These are phyloP conservation scores for Moniliella sp. DNA, from an alignment of 1,284 basidiomycete genomes.

Conservation along the genomic window DNA sequence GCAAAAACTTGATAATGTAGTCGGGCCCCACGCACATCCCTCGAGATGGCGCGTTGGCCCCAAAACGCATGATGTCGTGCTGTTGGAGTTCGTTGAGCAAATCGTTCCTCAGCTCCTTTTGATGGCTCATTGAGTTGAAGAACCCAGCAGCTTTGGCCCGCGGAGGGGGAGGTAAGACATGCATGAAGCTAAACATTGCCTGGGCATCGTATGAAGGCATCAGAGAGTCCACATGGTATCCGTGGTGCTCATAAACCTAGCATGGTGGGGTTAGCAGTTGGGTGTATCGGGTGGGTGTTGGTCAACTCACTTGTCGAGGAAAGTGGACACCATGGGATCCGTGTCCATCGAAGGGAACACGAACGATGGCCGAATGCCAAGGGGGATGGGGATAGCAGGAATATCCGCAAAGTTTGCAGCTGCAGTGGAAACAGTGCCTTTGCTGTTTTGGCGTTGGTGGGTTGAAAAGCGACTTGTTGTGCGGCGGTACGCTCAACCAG, in stretches of 20 bases:
- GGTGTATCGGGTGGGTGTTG: too few species aligned
- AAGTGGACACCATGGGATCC: too few species aligned
- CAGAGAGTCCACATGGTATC: neutral
- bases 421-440: too few species aligned
- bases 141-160: slow-evolving; percentile 37
- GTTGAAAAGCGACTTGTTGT: neutral
- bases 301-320: slow-evolving; percentile 50
- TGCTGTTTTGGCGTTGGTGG: neutral
- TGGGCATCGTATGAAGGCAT: slow-evolving; percentile 53
- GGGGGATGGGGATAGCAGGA: slow-evolving; percentile 38
- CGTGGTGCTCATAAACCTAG: slow-evolving; percentile 50
- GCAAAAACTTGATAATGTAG: slow-evolving; percentile 45
- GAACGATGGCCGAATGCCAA: slow-evolving; percentile 48
- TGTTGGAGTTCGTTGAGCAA: slow-evolving; percentile 40
- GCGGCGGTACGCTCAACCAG: slow-evolving; percentile 40
- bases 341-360: too few species aligned
- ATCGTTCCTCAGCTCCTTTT: slow-evolving; percentile 54
- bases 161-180: slow-evolving; percentile 61
- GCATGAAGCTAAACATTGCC: slow-evolving; percentile 68
- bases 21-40: slow-evolving; percentile 48
- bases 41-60: neutral
- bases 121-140: slow-evolving; percentile 46
- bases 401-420: too few species aligned
- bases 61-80: slow-evolving; percentile 23
- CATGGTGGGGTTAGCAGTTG: slow-evolving; percentile 43